Base-by-base conservation (phyloP, 768 basidiomycete species). In the Rhodotorula paludigena region DNA sequence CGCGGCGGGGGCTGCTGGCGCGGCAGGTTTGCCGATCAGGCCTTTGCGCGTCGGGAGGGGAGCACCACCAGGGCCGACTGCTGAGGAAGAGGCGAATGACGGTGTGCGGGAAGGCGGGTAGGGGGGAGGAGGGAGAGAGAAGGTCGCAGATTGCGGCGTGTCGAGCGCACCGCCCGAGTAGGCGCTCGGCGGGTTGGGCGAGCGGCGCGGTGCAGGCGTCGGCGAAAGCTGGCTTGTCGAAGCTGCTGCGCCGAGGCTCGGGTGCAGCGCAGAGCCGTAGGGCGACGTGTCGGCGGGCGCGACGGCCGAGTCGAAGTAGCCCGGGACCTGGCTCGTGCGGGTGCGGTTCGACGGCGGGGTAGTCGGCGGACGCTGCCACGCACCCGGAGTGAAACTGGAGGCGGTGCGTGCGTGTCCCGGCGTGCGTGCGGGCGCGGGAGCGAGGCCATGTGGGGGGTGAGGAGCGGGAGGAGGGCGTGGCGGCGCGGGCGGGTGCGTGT, bases 401-500 rank as follows among this genome's bases (percentile, higher is more conserved):
- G 64, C 59, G 1, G 63, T 38, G 20, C 49, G 47, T 39, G 64
- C 65, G 33, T 41, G 74, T 39, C 33, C 53, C 11, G 21, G 16
- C 23, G 33, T 35, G 20, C 38, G 35, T 15, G 23, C 21, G 42
- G 57, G 15, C 35, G 68, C 77, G 25, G 48, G 47, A 11, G 63
- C n/a, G n/a, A n/a, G 25, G 47, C 57, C 48, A 65, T 57, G 64
- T 58, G 53, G 39, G 52, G 61, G 35, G 35, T 10, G 21, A 15
- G 32, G 8, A 20, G 21, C 14, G 30, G 49, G n/a, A 30, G 28
- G 79, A 20, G 78, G 80, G 35, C 78, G 74, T 32, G 81, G 80
- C 0, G 79, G 74, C 53, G 81, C 77, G 9, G 85, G 82, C 0
- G 85, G 82, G 35, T 85, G 85, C 8, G 86, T 87, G 77, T 94